A percentile compares a stretch with the other conserved stretches of the same genome.
Conservation (phyloP, 257 asterid species). For the Nyctanthes arbortristis region DNA sequence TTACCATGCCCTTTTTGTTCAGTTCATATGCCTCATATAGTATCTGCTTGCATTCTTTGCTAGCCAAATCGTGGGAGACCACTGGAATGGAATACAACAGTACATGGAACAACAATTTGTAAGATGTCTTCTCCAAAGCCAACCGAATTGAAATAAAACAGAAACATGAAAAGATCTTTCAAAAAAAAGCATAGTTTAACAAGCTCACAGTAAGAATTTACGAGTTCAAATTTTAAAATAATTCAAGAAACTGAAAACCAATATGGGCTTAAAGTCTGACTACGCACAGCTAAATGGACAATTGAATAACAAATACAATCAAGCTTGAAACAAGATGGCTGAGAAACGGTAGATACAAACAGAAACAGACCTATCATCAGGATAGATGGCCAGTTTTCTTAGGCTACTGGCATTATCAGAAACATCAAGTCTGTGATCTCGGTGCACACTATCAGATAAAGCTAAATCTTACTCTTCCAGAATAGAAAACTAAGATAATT, state of each 20-base stretch:
- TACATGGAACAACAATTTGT: neutral
- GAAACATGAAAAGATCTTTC: neutral
- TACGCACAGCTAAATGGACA: neutral
- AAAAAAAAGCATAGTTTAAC: conserved; percentile 4
- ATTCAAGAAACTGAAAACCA: too few species aligned
- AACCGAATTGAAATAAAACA: neutral
- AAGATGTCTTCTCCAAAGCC: neutral
- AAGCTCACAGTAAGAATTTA: neutral
- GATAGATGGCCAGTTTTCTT: neutral
- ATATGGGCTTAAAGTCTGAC: too few species aligned
- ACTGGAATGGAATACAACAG: conserved; percentile 36
- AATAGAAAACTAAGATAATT: neutral
- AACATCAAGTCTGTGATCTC: neutral
- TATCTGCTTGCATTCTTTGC: conserved; percentile 75
- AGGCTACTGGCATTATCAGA: too few species aligned
- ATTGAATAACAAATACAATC: neutral
- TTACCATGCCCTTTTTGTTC: conserved; percentile 75
- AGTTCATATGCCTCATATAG: conserved; percentile 78
- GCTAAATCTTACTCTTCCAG: neutral
- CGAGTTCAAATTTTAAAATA: neutral
- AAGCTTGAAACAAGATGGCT: neutral
- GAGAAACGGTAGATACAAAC: too few species aligned
- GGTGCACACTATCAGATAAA: neutral
- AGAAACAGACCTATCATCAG: neutral
- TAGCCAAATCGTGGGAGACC: conserved; percentile 74